phyloP scores from a whole-genome alignment of 257 asterid genomes.

The Solanum corneliomulleri region DNA sequence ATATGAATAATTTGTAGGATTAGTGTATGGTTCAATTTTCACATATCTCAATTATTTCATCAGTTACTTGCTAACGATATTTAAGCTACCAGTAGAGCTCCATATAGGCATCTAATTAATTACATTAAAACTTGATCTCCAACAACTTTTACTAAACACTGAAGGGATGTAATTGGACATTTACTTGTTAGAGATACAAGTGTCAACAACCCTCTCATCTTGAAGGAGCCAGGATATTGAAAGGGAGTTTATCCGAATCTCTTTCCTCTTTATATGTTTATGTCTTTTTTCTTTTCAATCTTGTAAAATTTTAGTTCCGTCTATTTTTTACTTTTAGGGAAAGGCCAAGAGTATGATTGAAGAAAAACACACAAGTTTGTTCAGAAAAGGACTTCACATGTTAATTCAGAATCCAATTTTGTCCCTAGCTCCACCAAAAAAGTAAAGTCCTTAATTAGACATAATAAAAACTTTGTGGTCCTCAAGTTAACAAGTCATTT shows the following conservation, averaged over 20 bases:
- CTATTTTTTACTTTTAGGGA: neutral
- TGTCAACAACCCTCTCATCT: neutral
- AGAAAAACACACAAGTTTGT: neutral
- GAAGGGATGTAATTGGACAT: neutral
- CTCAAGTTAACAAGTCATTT: neutral
- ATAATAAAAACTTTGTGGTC: neutral
- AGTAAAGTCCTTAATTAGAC: neutral
- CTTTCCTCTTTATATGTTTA: neutral
- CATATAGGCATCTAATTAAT: too few relatives aligned
- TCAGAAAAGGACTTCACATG: neutral
- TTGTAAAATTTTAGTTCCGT: neutral
- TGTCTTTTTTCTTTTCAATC: neutral
- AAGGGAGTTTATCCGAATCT: neutral
- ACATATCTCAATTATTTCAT: neutral
- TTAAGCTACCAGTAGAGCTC: neutral
- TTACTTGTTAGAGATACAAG: neutral
- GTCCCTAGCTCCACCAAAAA: neutral
- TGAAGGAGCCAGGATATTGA: neutral
- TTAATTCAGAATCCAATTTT: neutral
- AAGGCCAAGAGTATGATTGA: neutral
- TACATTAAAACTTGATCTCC: too few relatives aligned
- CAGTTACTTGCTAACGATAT: neutral
- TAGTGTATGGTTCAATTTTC: neutral
- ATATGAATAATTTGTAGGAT: neutral
- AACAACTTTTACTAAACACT: neutral